A percentile compares a stretch with the other conserved stretches of the same genome.
These are phyloP conservation scores for Sclerospora graminicola DNA, from an alignment of 352 stramenopile genomes.

Conservation along the genomic window DNA sequence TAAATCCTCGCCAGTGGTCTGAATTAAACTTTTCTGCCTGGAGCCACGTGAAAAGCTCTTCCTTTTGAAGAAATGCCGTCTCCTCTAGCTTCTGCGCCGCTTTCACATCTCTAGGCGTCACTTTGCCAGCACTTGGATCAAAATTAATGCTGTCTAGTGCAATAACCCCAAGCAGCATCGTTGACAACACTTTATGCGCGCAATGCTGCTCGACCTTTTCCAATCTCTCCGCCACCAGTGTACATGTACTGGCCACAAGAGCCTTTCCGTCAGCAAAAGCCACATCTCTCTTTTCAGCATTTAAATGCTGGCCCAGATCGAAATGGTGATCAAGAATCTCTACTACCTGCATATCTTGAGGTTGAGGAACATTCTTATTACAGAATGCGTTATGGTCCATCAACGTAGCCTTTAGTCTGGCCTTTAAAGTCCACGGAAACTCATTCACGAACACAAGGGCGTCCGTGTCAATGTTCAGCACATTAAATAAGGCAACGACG, in stretches of 20 bases:
- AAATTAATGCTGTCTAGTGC: conserved; percentile 51
- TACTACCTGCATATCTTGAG: conserved; percentile 22
- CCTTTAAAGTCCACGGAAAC: conserved; percentile 41
- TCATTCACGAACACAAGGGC: conserved; percentile 70
- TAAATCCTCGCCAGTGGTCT: not conserved
- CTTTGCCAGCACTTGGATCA: not conserved
- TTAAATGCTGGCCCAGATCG: conserved; percentile 39
- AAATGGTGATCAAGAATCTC: conserved; percentile 79
- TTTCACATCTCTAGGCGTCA: not conserved
- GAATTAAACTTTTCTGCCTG: not conserved
- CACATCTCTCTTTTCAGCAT: conserved; percentile 40
- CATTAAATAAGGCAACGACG: conserved; percentile 45
- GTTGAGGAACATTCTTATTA: conserved; percentile 36
- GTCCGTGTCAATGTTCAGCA: conserved; percentile 36
- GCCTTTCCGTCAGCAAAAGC: conserved; percentile 59
- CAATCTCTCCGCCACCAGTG: conserved; percentile 64
- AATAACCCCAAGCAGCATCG: conserved; percentile 71
- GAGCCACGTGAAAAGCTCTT: not conserved
- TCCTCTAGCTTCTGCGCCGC: not conserved
- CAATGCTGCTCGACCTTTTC: conserved; percentile 5
- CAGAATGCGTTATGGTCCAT: conserved; percentile 70
- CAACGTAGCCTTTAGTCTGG: conserved; percentile 33
- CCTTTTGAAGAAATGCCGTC: not conserved
- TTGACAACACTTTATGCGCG: conserved; percentile 36
- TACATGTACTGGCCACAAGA: conserved; percentile 65